These are phyloP conservation scores for Zalaria obscura DNA, from an alignment of 2,329 filamentous ascomycete genomes.

Conservation along the genomic window DNA sequence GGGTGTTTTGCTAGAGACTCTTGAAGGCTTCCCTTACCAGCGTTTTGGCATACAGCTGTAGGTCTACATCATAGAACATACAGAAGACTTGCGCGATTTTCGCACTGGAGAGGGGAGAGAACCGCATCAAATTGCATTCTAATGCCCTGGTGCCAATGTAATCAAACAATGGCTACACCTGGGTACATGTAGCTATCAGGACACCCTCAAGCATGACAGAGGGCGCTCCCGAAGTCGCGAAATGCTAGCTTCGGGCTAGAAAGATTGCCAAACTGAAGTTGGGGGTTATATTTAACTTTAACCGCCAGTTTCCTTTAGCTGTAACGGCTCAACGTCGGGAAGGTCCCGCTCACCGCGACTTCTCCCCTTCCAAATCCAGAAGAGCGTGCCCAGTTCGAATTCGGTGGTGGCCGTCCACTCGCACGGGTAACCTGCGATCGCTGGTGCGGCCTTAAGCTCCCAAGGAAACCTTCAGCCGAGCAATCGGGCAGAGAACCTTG, in stretches of 20 bases:
- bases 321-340: conserved; percentile 19
- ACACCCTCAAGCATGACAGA: background rate
- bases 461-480: conserved; percentile 43
- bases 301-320: conserved; percentile 14
- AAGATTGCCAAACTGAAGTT: background rate
- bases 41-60: conserved; percentile 39
- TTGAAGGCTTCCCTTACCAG: conserved; percentile 47
- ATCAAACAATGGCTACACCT: background rate
- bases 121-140: too few relatives aligned
- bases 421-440: conserved; percentile 40
- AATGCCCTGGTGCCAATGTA: too few relatives aligned
- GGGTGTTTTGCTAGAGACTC: conserved; percentile 35
- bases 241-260: too few relatives aligned
- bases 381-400: conserved; percentile 39
- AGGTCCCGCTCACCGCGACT: conserved; percentile 9
- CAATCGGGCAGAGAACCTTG: conserved; percentile 43
- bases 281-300: conserved; percentile 3
- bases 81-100: background rate
- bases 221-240: too few relatives aligned
- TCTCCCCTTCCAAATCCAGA: conserved; percentile 14
- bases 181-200: background rate
- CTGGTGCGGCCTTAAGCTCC: conserved; percentile 37
- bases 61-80: background rate
- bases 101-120: background rate
- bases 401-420: conserved; percentile 39